These are phyloP conservation scores for Aspergillus sp. DNA, from an alignment of 2,329 filamentous ascomycete species.

Conservation along the genomic window DNA sequence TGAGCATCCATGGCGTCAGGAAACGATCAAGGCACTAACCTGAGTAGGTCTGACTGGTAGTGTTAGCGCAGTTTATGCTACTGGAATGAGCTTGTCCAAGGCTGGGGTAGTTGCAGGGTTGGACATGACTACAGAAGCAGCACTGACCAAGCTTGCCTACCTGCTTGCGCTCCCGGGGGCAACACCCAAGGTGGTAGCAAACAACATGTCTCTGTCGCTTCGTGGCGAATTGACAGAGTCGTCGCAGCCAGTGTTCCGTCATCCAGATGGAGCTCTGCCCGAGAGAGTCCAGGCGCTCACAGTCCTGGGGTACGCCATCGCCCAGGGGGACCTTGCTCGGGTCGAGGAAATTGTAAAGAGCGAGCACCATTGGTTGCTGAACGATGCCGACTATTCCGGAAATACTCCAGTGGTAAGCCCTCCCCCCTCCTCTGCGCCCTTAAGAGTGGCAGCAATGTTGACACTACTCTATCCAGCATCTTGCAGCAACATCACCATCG, in stretches of 20 bases:
- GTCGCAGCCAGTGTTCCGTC: conserved; percentile 70
- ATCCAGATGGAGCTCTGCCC: conserved; percentile 62
- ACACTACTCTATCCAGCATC: conserved; percentile 39
- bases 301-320: conserved; percentile 76
- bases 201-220: conserved; percentile 71
- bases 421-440: background rate
- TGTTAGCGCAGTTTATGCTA: conserved; percentile 75
- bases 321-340: conserved; percentile 65
- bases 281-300: conserved; percentile 67
- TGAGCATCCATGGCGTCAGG: conserved; percentile 50
- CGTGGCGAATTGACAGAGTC: conserved; percentile 84
- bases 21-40: conserved; percentile 18
- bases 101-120: conserved; percentile 87
- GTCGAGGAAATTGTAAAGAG: conserved; percentile 67
- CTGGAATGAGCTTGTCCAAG: conserved; percentile 72
- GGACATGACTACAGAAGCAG: conserved; percentile 86
- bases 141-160: conserved; percentile 86
- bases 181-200: conserved; percentile 64
- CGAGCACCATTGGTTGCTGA: conserved; percentile 67
- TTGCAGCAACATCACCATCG: conserved; percentile 57
- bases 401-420: conserved; percentile 61
- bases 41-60: conserved; percentile 59
- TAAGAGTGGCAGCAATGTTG: background rate
- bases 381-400: conserved; percentile 75
- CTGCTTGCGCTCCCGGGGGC: conserved; percentile 69